Conservation (phyloP, 2,329 filamentous ascomycete genomes). For the Claviceps maximensis region DNA sequence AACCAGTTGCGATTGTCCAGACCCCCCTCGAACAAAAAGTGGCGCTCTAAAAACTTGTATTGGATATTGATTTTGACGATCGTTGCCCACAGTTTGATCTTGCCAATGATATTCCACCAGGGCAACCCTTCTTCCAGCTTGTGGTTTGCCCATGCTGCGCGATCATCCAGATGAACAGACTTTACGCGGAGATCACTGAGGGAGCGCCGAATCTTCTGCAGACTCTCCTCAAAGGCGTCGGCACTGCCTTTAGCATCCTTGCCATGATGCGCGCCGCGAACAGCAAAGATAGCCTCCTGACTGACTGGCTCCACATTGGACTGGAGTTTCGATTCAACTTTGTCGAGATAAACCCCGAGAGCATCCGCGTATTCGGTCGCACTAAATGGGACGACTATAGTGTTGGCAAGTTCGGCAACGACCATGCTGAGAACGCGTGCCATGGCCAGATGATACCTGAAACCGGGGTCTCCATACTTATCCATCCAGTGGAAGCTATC, state of each 20-base stretch:
- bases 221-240: conserved; percentile 25
- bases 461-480: conserved; percentile 58
- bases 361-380: conserved; percentile 51
- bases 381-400: conserved; percentile 48
- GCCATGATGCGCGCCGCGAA: conserved; percentile 14
- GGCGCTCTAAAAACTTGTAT: conserved; percentile 73
- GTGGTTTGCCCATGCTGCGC: conserved; percentile 27
- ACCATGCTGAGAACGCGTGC: conserved; percentile 52
- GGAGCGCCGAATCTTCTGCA: conserved; percentile 25
- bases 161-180: conserved; percentile 32
- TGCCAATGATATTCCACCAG: conserved; percentile 67
- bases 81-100: conserved; percentile 47
- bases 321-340: conserved; percentile 37
- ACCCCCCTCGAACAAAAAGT: conserved; percentile 63
- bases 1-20: conserved; percentile 77
- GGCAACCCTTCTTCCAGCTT: conserved; percentile 44
- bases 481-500: conserved; percentile 87
- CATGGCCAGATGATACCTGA: conserved; percentile 52
- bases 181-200: conserved; percentile 24
- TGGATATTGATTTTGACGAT: conserved; percentile 60
- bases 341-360: conserved; percentile 37
- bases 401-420: conserved; percentile 47
- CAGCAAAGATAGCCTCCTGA: conserved; percentile 18
- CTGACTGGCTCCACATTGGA: conserved; percentile 11
- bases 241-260: conserved; percentile 21